Conservation (phyloP, 2,329 filamentous ascomycete species). For the Aspergillus fumigatiaffinis region DNA sequence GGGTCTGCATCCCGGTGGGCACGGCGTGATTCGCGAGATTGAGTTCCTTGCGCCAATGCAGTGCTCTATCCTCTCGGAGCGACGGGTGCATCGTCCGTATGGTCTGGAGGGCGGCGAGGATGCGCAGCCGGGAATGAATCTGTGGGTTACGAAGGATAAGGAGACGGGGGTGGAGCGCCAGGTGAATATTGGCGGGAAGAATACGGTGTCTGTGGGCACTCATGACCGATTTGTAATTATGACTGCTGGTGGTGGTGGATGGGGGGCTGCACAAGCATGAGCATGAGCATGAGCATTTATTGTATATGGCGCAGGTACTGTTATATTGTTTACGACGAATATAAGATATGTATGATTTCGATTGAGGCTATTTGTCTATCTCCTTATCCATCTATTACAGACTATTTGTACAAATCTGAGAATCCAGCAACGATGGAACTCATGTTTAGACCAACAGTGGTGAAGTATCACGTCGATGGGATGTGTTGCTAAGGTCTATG, state of each 20-base stretch:
- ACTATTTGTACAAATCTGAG: neutral
- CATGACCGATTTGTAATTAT: constrained; percentile 60
- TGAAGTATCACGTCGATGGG: too few relatives aligned
- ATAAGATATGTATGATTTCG: neutral
- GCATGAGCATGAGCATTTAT: neutral
- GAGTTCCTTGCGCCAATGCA: constrained; percentile 79
- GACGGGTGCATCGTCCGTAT: constrained; percentile 73
- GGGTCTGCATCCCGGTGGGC: constrained; percentile 66
- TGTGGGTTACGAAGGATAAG: constrained; percentile 75
- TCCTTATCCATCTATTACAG: neutral
- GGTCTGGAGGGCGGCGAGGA: constrained; percentile 80
- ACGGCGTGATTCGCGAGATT: constrained; percentile 76
- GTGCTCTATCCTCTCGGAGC: constrained; percentile 73
- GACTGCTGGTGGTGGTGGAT: constrained; percentile 52
- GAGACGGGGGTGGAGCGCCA: constrained; percentile 50
- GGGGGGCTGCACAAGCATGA: constrained; percentile 18
- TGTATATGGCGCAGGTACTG: neutral
- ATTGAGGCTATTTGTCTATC: neutral
- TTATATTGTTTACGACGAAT: neutral
- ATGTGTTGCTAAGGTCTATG: too few relatives aligned
- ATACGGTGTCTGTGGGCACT: constrained; percentile 56
- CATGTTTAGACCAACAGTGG: too few relatives aligned
- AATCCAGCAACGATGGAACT: too few relatives aligned
- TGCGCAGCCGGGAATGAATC: constrained; percentile 72
- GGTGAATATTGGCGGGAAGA: constrained; percentile 61